Conservation (phyloP, 768 basidiomycete species). For the Trametes cingulata region DNA sequence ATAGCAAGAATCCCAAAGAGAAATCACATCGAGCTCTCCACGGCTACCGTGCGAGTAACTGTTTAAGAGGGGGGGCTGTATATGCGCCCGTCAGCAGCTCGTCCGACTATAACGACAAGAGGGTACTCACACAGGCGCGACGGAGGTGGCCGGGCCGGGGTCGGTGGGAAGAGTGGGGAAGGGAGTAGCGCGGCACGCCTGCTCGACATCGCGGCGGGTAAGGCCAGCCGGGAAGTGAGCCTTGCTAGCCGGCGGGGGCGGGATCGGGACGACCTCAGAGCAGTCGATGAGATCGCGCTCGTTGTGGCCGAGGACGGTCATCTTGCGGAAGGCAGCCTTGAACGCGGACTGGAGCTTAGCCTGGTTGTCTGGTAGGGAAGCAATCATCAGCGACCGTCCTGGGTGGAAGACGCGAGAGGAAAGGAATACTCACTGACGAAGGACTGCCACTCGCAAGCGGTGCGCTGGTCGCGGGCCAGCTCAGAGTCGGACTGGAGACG, state of each 20-base stretch:
- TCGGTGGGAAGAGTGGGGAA: slow-evolving; percentile 24
- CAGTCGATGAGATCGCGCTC: slow-evolving; percentile 9
- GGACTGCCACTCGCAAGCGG: slow-evolving; percentile 36
- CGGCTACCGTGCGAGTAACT: not conserved
- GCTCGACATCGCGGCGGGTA: slow-evolving; percentile 8
- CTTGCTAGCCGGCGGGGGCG: slow-evolving; percentile 7
- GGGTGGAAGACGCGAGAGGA: not conserved
- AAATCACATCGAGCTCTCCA: not conserved
- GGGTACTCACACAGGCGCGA: slow-evolving; percentile 34
- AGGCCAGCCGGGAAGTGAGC: slow-evolving; percentile 19
- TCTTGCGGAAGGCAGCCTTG: slow-evolving; percentile 30
- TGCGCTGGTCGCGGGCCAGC: slow-evolving; percentile 34
- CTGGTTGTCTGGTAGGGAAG: slow-evolving; percentile 22
- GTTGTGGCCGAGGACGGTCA: slow-evolving; percentile 31
- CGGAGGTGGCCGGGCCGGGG: slow-evolving; percentile 34
- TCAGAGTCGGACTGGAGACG: slow-evolving; percentile 18
- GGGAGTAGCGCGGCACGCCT: slow-evolving; percentile 10
- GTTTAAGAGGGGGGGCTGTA: slow-evolving; percentile 7
- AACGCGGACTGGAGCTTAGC: slow-evolving; percentile 21
- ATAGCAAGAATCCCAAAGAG: not conserved
- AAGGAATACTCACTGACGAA: slow-evolving; percentile 20
- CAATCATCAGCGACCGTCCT: not conserved
- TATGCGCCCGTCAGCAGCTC: not conserved
- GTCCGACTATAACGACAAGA: not conserved
- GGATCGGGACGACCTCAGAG: slow-evolving; percentile 16